Conservation (phyloP, 352 stramenopile genomes). For the Albugo candida region DNA sequence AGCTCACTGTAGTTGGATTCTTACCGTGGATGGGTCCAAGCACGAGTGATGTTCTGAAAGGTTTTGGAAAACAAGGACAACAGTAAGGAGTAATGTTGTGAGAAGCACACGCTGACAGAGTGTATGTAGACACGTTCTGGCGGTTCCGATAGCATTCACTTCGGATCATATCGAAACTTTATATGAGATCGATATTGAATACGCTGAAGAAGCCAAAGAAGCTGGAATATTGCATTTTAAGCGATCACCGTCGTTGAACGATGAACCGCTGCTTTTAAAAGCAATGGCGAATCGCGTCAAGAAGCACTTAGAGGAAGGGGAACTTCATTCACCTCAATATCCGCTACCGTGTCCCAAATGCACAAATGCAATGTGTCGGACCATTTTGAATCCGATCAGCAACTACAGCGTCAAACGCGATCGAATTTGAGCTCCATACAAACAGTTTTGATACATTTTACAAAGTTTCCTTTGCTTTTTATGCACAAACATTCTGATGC, state of each 20-base stretch:
- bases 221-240: conserved; percentile 89
- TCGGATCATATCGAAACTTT: conserved; percentile 99
- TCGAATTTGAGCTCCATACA: neutral
- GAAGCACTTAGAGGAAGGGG: conserved; percentile 68
- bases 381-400: conserved; percentile 69
- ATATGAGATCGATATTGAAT: conserved; percentile 99
- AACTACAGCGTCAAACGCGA: conserved; percentile 19
- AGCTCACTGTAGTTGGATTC: conserved; percentile 70
- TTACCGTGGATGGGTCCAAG: conserved; percentile 96
- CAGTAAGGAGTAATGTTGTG: conserved; percentile 24
- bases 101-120: neutral
- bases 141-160: conserved; percentile 97
- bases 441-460: too few species aligned
- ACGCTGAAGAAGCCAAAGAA: conserved; percentile 89
- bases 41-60: conserved; percentile 89
- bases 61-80: conserved; percentile 82
- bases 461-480: too few species aligned
- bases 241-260: conserved; percentile 91
- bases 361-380: conserved; percentile 67
- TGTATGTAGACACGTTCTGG: conserved; percentile 73
- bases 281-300: conserved; percentile 95
- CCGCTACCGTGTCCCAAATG: conserved; percentile 69
- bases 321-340: conserved; percentile 63
- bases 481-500: too few species aligned
- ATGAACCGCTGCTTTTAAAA: conserved; percentile 85